Percentiles rank a stretch among this genome's conserved stretches.
phyloP scores from a whole-genome alignment of 257 asterid genomes.

The Solanum pinnatisectum region DNA sequence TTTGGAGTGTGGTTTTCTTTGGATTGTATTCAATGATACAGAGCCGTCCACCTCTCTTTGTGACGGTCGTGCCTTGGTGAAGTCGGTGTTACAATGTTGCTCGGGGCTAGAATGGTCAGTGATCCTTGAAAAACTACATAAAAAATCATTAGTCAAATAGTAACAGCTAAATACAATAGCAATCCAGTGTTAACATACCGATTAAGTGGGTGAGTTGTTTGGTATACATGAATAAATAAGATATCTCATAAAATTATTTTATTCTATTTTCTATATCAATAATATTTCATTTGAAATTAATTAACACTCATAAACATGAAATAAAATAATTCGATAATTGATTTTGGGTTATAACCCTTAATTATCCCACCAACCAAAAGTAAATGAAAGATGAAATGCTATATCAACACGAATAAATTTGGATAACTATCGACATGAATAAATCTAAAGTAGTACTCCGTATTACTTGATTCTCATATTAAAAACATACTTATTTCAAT shows the following conservation, averaged over 20 bases:
- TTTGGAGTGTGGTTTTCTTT: not conserved
- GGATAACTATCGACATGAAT: no score
- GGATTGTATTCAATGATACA: not conserved
- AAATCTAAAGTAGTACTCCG: no score
- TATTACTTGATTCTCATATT: not conserved
- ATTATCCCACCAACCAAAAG: not conserved
- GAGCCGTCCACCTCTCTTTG: not conserved
- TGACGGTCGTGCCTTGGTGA: not conserved
- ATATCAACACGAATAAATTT: no score
- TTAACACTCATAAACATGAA: not conserved
- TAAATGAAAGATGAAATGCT: not conserved
- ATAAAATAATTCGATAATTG: not conserved
- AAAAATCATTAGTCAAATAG: no score
- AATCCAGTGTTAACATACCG: not conserved
- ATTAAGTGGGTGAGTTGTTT: not conserved
- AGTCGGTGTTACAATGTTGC: not conserved
- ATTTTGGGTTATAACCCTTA: not conserved
- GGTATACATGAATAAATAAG: not conserved
- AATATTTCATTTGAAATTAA: not conserved
- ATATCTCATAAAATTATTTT: no score
- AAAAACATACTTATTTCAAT: not conserved
- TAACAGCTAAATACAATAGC: not conserved
- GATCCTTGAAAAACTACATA: no score
- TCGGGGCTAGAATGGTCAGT: not conserved
- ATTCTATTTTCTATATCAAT: no score